Evolutionary conservation across 2,329 filamentous ascomycete genomes (phyloP), one percentile per base, ranked within the genome.

Genomic region (Helotiales sp.): DNA sequence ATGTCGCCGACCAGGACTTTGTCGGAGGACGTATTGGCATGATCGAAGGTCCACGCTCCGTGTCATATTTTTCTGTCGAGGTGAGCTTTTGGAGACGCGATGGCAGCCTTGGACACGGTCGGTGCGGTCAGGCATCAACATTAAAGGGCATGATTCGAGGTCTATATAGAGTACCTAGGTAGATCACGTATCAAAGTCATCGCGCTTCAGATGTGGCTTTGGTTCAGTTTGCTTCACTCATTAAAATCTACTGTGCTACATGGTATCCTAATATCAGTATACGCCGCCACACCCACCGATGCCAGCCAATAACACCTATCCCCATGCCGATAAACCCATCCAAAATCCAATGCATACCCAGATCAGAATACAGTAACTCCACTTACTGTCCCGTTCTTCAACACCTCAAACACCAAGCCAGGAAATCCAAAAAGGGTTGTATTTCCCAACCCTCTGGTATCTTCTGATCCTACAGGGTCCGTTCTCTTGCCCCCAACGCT

Each of bases 361-460:
- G 34, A 29, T 70, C 57, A 96, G 77, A 93, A 96, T 24, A 96
- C 86, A 9, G 93, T 98, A 71, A 98, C 79, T 25, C 90, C 89
- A 73, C 91, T 96, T 24, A 99, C 90, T 60, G 86, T 88, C 3
- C 90, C 92, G 70, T 96, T 97, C 84, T 90, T 93, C 73, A 98
- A 75, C 27, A 99, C 93, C 75, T 99, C 95, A 76, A 99, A 98
- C 47, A 97, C 85, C 73, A 98, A 76, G 0, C 95, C 93, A 0
- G 95, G 93, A 69, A 97, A 97, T 1, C 93, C 93, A 76, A 91
- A 98, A 27, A 99, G 75, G 61, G 93, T 93, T 15, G 93, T 96
- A 55, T 88, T 89, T 19, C 84, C 85, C 60, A 88, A 72, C 61
- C 87, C 70, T 73, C 79, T 71, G 74, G 82, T 75, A 75, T 84